These are phyloP conservation scores for Citrus hindsii DNA, from an alignment of 345 rosid species.

Conservation along the genomic window DNA sequence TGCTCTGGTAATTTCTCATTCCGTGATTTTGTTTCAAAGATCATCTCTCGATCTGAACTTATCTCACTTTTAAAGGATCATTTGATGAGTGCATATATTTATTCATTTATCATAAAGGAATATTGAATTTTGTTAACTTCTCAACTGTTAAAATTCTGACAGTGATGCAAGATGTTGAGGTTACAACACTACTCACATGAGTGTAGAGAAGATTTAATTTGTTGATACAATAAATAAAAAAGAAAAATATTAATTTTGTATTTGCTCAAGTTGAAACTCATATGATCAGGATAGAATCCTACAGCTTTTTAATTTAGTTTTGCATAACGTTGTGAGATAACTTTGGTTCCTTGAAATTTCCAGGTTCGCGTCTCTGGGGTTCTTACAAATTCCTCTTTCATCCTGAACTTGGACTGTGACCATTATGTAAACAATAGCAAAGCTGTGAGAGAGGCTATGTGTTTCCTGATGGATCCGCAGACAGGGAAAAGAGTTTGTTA, in stretches of 20 bases:
- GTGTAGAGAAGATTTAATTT: too few relatives aligned
- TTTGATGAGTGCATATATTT: background rate
- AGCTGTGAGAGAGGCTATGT: slow-evolving; percentile 89
- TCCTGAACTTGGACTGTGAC: slow-evolving; percentile 91
- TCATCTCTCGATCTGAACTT: background rate
- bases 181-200: too few relatives aligned
- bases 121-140: background rate
- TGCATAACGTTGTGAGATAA: background rate
- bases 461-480: slow-evolving; percentile 95
- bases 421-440: slow-evolving; percentile 86
- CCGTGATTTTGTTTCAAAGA: too few relatives aligned
- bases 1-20: slow-evolving; percentile 56
- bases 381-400: slow-evolving; percentile 84
- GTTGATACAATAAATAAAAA: too few relatives aligned
- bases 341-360: slow-evolving; percentile 4
- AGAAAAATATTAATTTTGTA: background rate
- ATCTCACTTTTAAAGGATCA: too few relatives aligned
- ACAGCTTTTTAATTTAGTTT: background rate
- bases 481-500: slow-evolving; percentile 78
- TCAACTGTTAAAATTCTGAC: background rate
- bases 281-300: background rate
- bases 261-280: background rate
- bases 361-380: slow-evolving; percentile 87
- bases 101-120: background rate
- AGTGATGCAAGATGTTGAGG: too few relatives aligned